Evolutionary conservation across 208 protist species (phyloP).

Genomic region (Herpetomonas samuelpessoai): DNA sequence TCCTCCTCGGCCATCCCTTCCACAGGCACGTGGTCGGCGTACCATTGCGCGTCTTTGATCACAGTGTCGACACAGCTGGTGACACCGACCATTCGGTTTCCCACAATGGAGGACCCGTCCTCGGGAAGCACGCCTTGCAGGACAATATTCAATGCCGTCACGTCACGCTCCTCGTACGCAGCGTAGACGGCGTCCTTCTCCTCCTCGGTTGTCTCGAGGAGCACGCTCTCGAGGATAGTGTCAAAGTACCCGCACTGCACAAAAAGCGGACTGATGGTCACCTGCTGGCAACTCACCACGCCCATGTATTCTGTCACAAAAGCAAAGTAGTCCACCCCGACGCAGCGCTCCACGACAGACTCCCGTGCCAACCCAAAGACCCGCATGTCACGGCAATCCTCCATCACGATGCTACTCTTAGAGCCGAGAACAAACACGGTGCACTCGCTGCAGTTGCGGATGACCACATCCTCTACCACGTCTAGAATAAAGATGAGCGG

Average conservation of each 20-base stretch:
- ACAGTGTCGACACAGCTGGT: conserved; percentile 19
- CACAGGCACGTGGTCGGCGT: conserved; percentile 8
- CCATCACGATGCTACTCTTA: conserved; percentile 34
- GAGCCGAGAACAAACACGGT: conserved; percentile 66
- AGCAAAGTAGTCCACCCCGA: conserved; percentile 27
- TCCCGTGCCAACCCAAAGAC: conserved; percentile 55
- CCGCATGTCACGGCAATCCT: conserved; percentile 47
- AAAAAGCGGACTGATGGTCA: conserved; percentile 45
- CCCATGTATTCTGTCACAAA: conserved; percentile 61
- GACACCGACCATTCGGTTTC: conserved; percentile 14
- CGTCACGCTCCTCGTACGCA: conserved; percentile 29
- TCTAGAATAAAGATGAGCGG: conserved; percentile 75
- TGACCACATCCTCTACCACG: conserved; percentile 50
- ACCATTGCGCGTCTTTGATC: conserved; percentile 29
- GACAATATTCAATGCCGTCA: conserved; percentile 50
- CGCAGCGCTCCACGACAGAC: conserved; percentile 39
- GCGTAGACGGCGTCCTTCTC: conserved; percentile 21
- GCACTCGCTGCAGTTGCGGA: conserved; percentile 70
- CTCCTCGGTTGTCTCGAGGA: conserved; percentile 29
- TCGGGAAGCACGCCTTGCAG: conserved; percentile 26
- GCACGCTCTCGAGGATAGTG: conserved; percentile 38
- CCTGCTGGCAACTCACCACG: conserved; percentile 14
- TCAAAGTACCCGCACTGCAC: conserved; percentile 57
- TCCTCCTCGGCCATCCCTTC: background rate
- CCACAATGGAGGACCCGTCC: background rate